Evolutionary conservation across 2,329 filamentous ascomycete species (phyloP), one percentile per base, ranked within the genome.

Genomic region (Basipetospora chlamydospora): DNA sequence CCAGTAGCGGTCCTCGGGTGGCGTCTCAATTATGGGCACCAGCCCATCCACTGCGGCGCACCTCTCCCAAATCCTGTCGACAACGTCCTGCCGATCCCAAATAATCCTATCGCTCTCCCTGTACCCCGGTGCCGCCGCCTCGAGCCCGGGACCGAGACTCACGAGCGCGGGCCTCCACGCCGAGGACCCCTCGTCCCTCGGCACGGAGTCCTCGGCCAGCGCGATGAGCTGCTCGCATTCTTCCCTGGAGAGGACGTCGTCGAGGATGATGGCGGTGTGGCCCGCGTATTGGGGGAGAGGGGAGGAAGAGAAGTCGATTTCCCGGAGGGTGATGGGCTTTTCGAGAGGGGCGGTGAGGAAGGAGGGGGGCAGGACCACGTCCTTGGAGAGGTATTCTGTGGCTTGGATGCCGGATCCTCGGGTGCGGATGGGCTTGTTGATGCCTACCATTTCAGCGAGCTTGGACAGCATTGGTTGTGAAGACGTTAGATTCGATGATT

Each of bases 21-120:
- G 46, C 16, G 51, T 44, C 1, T 46, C 52, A 17, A 73, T 44
- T 35, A 55, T 45, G 23, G 63, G 57, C 12, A 43, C 44, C 22
- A 73, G 44, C 1, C 61, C 61, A 2, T 59, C 52, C 8, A 60
- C 50, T 33, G 49, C 43, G 46, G 51, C 33, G 51, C 78, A 68
- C 8, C 83, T 66, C 28, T 57, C 60, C 67, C 79, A 78, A 0
- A 90, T 47, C 16, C 71, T 67, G 17, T 70, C 63, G 0, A 73
- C 76, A 1, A 88, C 44, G 1, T 70, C 67, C 33, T 65, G 60
- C 11, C 67, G 57, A 48, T 90, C 80, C 70, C 76, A 82, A 45
- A 90, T 78, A 43, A 88, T 82, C 3, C 83, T 68, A n/a, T 78
- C 78, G 47, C 78, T 78, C 42, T 81, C 77, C 12, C 83, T 66